Base-by-base conservation (phyloP, 2,329 filamentous ascomycete species). In the Sclerotinia nivalis region DNA sequence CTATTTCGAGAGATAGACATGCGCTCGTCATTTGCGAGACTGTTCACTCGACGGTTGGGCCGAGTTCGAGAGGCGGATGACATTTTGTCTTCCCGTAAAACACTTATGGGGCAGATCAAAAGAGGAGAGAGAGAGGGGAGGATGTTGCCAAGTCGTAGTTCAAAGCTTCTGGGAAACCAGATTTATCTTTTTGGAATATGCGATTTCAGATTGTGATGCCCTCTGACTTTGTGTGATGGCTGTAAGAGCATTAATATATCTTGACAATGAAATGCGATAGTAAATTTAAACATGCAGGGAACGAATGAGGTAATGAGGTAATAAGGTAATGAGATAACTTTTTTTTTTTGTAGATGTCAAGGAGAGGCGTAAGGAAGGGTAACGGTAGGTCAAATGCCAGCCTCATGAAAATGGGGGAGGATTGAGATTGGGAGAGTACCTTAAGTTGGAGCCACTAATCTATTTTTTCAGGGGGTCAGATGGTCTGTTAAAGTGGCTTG, bases 11-110 rank as follows among this genome's bases (percentile, higher is more conserved):
- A 75, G 34, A 75, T 66, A 13, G 67, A 69, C 40, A 69, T 54
- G n/a, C 75, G 75, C 25, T 76, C 74, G 47, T 54, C 71, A 43
- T 72, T 75, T 45, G 74, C 73, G 12, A 78, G 68, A 62, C 77
- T 78, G 59, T 75, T 75, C 61, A 78, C 72, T 40, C 77, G 77
- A 70, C 74, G 74, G 61, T 75, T 76, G 22, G 73, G 73, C 15
- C 75, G 74, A 69, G 75, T 75, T 65, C 72, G 73, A 62, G 76
- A 73, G 43, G 75, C 72, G 40, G 76, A 73, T 64, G 78, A 78
- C 78, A 79, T 71, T 45, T 28, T 70, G 61, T 55, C 50, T 45
- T 37, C 56, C 52, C 55, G 10, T 20, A 64, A 22, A 47, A 49
- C 47, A 55, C 34, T 40, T 62, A 55, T 37, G 47, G 49, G 34